Evolutionary conservation across 2,329 filamentous ascomycete genomes (phyloP), one percentile per base, ranked within the genome.

Genomic region (Coniochaeta ligniaria): DNA sequence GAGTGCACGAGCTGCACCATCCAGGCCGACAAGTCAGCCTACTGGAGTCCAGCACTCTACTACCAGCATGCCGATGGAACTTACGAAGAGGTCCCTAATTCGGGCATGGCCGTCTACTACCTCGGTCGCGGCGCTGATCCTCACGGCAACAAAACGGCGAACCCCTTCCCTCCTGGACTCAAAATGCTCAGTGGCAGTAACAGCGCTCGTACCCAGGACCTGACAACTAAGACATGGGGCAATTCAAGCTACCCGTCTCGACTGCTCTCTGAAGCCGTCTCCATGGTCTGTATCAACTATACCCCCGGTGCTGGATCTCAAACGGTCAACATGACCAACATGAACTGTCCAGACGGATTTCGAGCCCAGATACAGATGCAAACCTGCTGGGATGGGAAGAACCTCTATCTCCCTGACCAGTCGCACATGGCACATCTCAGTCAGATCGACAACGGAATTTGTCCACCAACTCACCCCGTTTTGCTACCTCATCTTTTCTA

Each of bases 361-460:
- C 80, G 83, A 61, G 71, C 83, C 38, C 83, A 88, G 69, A 72
- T 87, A 33, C 81, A 83, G 69, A 87, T 87, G 72, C 85, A 83
- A 6, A 84, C 81, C 9, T 88, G 85, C 73, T 86, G 84, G 80
- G 83, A 85, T 64, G 85, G 85, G 31, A 74, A 78, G 63, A 77
- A 83, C 63, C 66, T 78, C 20, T 81, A 85, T 67, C 73, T 73
- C 55, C 35, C 68, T 1, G 74, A 78, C 64, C 71, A 75, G 57
- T 73, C 68, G 22, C 75, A 77, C 60, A 74, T 78, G 5, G 74
- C 74, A 0, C 75, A 78, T 61, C 66, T 74, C 59, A 69, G 63
- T 14, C 65, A 65, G 33, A 70, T 72, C 31, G 75, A 78, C 63
- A 74, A 75, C 38, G 76, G 76, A 17, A 67, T 74, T 24, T 78